Evolutionary conservation across 371 early-diverging fungal genomes (phyloP).

Genomic region (Mortierella sp.): DNA sequence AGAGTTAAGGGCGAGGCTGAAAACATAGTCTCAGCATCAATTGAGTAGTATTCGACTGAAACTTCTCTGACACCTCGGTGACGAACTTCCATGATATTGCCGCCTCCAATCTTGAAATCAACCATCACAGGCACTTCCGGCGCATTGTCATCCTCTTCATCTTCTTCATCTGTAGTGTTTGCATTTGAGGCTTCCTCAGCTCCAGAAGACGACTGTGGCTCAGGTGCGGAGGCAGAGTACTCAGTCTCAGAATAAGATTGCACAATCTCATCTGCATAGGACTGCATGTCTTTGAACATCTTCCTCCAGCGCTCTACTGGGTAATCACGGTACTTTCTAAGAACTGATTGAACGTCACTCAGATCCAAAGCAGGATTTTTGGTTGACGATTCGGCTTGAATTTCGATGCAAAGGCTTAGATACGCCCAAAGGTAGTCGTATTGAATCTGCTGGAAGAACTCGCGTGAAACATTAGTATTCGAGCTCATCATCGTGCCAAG

Average conservation of each 20-base stretch:
- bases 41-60: conserved; percentile 67
- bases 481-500: conserved; percentile 9
- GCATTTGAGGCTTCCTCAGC: neutral
- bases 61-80: conserved; percentile 60
- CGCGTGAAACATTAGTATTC: neutral
- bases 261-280: conserved; percentile 63
- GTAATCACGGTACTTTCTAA: conserved; percentile 59
- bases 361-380: conserved; percentile 46
- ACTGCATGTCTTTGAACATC: conserved; percentile 59
- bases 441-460: conserved; percentile 58
- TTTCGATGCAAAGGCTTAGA: conserved; percentile 61
- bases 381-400: conserved; percentile 36
- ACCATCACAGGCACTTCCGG: conserved; percentile 30
- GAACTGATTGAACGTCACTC: conserved; percentile 51
- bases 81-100: conserved; percentile 31
- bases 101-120: conserved; percentile 48
- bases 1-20: conserved; percentile 57
- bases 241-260: conserved; percentile 9
- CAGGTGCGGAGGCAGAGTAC: neutral
- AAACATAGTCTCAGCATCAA: conserved; percentile 74
- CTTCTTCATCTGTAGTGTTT: neutral
- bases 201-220: neutral
- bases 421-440: conserved; percentile 67
- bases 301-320: conserved; percentile 63
- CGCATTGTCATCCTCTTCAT: conserved; percentile 6